A percentile compares a stretch with the other conserved stretches of the same genome.
Evolutionary conservation across 495 filamentous ascomycete species (phyloP).

Genomic region (Tuber aestivum): DNA sequence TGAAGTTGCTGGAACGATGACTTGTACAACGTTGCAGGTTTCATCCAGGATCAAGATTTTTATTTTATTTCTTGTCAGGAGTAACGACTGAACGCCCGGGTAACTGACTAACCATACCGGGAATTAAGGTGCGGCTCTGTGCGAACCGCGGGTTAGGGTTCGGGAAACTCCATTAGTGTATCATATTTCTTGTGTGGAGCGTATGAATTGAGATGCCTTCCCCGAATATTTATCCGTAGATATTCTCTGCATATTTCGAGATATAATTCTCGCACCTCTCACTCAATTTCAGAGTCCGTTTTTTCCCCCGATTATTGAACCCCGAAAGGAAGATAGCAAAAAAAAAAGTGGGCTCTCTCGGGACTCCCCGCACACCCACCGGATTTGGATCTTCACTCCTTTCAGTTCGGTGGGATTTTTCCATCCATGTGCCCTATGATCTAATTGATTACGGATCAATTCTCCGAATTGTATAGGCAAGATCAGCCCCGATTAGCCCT

Average conservation of each 20-base stretch:
- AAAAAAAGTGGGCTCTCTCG: neutral
- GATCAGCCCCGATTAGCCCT: neutral
- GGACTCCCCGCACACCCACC: neutral
- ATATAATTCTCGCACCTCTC: slow-evolving; percentile 15
- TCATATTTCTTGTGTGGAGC: slow-evolving; percentile 11
- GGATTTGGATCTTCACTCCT: neutral
- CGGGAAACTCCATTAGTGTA: slow-evolving; percentile 15
- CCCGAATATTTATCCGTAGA: neutral
- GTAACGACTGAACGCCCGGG: slow-evolving; percentile 26
- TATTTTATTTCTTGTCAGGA: slow-evolving; percentile 7
- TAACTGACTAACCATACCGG: slow-evolving; percentile 22
- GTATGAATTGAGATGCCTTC: slow-evolving; percentile 18
- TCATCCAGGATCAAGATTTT: slow-evolving; percentile 39
- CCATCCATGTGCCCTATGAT: neutral
- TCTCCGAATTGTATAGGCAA: slow-evolving; percentile 4
- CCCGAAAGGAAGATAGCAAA: neutral
- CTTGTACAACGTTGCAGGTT: slow-evolving; percentile 41
- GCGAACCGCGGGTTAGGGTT: slow-evolving; percentile 27
- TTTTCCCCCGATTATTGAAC: neutral
- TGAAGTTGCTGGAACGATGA: slow-evolving; percentile 39
- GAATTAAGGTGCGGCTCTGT: slow-evolving; percentile 40
- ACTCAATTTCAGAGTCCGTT: slow-evolving; percentile 6
- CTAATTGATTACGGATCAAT: neutral
- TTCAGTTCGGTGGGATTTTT: neutral
- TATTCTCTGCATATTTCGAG: neutral